Evolutionary conservation across 306 rosid genomes (phyloP).

Genomic region (Ammopiptanthus mongolicus): DNA sequence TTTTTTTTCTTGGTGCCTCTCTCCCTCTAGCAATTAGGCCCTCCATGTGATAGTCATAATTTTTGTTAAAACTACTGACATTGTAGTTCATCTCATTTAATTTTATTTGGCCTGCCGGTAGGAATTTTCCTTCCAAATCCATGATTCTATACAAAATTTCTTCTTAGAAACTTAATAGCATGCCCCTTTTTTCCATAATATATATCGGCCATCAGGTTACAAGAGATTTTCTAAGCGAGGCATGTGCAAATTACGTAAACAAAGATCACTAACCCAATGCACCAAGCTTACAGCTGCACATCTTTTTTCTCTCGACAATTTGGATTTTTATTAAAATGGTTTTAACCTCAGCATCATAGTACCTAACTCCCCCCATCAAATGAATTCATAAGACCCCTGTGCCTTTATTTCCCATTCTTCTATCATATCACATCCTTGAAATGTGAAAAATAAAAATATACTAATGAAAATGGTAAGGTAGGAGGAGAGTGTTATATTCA

Average conservation of each 20-base stretch:
- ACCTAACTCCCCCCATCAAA: no score
- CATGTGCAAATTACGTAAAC: neutral
- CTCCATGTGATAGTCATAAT: neutral
- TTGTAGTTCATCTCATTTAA: neutral
- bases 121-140: neutral
- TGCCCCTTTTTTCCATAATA: neutral
- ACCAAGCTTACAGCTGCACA: neutral
- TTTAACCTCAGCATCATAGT: no score
- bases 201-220: neutral
- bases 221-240: neutral
- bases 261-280: neutral
- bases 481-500: neutral
- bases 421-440: neutral
- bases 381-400: neutral
- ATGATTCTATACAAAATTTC: neutral
- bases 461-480: neutral
- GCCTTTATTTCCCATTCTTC: neutral
- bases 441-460: neutral
- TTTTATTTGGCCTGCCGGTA: neutral
- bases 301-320: no score
- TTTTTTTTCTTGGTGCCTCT: no score
- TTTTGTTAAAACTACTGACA: neutral
- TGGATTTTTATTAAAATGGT: no score
- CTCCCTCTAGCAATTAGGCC: no score
- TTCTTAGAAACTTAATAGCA: neutral